Evolutionary conservation across 1,284 basidiomycete species (phyloP).

Genomic region (Ganoderma lucidum): DNA sequence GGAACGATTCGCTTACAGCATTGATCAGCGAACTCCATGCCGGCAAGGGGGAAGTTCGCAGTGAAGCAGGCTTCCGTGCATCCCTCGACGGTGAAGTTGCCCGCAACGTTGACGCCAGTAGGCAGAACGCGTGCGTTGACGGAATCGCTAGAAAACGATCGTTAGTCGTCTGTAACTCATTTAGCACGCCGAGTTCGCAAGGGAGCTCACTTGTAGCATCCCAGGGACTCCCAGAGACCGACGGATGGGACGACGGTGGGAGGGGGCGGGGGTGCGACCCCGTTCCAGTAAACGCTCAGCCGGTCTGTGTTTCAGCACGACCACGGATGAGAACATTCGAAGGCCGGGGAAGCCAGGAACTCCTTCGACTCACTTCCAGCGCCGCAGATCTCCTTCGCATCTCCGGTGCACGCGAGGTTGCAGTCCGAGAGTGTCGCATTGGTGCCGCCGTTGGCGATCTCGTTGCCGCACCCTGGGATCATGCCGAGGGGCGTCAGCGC

Average conservation of each 20-base stretch:
- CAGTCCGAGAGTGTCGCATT: conserved; percentile 61
- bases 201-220: conserved; percentile 65
- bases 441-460: conserved; percentile 54
- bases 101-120: conserved; percentile 49
- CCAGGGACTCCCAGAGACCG: conserved; percentile 69
- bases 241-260: conserved; percentile 58
- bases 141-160: conserved; percentile 51
- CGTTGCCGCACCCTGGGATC: conserved; percentile 66
- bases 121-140: conserved; percentile 57
- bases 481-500: conserved; percentile 15
- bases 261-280: conserved; percentile 58
- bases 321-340: conserved; percentile 15
- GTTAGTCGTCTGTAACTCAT: neutral
- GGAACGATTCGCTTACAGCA: conserved; percentile 52
- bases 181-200: neutral
- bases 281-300: conserved; percentile 73
- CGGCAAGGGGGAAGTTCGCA: conserved; percentile 64
- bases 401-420: conserved; percentile 67
- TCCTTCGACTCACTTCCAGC: conserved; percentile 43
- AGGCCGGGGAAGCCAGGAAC: conserved; percentile 8
- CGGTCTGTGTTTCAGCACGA: conserved; percentile 41
- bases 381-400: conserved; percentile 66
- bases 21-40: conserved; percentile 56
- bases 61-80: conserved; percentile 71
- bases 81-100: conserved; percentile 60